Conservation (phyloP, 2,329 filamentous ascomycete species). For the Talaromyces piceae region DNA sequence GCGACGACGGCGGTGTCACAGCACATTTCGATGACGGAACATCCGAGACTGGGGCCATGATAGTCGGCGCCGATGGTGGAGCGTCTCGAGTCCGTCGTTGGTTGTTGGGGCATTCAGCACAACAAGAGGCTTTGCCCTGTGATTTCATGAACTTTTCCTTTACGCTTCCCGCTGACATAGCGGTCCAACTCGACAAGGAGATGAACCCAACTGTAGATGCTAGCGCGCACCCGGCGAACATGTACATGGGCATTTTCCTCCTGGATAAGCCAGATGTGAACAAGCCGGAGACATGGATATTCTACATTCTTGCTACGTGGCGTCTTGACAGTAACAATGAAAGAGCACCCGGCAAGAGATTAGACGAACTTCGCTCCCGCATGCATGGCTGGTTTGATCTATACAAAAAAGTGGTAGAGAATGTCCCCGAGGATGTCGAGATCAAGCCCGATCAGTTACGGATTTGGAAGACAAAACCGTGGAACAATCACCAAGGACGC, state of each 20-base stretch:
- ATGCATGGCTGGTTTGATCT: constrained; percentile 6
- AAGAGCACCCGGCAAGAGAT: not conserved
- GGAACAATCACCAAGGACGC: constrained; percentile 4
- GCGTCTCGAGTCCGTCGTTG: constrained; percentile 5
- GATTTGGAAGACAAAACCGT: constrained; percentile 7
- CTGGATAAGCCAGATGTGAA: constrained; percentile 5
- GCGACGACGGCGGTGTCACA: not conserved
- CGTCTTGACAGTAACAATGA: not conserved
- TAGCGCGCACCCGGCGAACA: constrained; percentile 2
- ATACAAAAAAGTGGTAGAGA: constrained; percentile 2
- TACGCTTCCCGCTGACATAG: not conserved
- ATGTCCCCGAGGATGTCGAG: constrained; percentile 1
- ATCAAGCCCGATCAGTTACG: constrained; percentile 6
- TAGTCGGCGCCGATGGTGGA: constrained; percentile 7
- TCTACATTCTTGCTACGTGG: constrained; percentile 7
- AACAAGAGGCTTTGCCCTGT: constrained; percentile 4
- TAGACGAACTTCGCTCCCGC: constrained; percentile 1
- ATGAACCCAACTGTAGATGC: constrained; percentile 6
- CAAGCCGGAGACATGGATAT: constrained; percentile 5
- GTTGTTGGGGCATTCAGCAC: not conserved
- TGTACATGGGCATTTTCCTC: constrained; percentile 4
- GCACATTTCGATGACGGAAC: constrained; percentile 6
- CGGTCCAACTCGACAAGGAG: not conserved
- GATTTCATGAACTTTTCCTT: constrained; percentile 9
- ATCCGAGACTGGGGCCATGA: constrained; percentile 1